These are phyloP conservation scores for Magnaporthiopsis incrustans DNA, from an alignment of 2,329 filamentous ascomycete species.

Conservation along the genomic window DNA sequence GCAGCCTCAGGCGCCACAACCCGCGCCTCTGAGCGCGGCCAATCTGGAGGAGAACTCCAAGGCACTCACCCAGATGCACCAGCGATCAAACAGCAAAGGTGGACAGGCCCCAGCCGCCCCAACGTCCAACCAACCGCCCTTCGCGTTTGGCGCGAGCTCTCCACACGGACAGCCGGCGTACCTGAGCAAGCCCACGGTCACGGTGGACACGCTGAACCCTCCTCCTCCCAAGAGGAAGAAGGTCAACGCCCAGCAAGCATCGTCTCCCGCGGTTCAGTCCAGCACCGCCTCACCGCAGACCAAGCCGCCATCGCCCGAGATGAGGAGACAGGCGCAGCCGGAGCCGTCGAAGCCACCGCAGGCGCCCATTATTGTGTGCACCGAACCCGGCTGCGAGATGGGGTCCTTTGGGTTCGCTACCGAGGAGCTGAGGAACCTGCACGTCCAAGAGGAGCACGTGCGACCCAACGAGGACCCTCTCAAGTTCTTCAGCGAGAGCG, in stretches of 20 bases:
- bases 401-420: slow-evolving; percentile 40
- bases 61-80: slow-evolving; percentile 37
- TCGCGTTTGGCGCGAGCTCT: slow-evolving; percentile 45
- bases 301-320: slow-evolving; percentile 40
- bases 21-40: slow-evolving; percentile 32
- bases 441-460: slow-evolving; percentile 51
- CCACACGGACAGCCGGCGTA: slow-evolving; percentile 54
- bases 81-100: slow-evolving; percentile 35
- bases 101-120: slow-evolving; percentile 47
- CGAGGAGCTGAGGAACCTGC: slow-evolving; percentile 44
- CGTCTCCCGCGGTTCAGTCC: slow-evolving; percentile 27
- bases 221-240: slow-evolving; percentile 50
- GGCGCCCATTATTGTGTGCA: slow-evolving; percentile 40
- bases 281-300: slow-evolving; percentile 36
- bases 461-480: slow-evolving; percentile 47
- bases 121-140: slow-evolving; percentile 48
- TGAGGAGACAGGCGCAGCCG: slow-evolving; percentile 26
- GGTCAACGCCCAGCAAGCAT: slow-evolving; percentile 26
- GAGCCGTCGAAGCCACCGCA: slow-evolving; percentile 23
- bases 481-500: slow-evolving; percentile 42
- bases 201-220: slow-evolving; percentile 44
- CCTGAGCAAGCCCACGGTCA: slow-evolving; percentile 41
- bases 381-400: slow-evolving; percentile 47
- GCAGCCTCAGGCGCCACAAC: slow-evolving; percentile 18
- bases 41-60: slow-evolving; percentile 46